phyloP scores from a whole-genome alignment of 306 rosid species.

The Glycine soja region DNA sequence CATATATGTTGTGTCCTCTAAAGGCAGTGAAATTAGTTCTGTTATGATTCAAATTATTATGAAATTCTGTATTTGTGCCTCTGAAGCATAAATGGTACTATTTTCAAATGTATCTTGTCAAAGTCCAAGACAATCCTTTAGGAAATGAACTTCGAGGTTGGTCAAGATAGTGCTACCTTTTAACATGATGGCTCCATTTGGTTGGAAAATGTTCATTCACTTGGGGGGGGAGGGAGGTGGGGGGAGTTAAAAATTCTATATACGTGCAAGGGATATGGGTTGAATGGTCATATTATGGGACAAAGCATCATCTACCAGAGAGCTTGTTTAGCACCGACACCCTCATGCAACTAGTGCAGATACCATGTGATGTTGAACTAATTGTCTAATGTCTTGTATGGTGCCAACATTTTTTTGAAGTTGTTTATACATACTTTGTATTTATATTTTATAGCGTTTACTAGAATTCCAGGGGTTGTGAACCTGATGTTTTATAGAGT shows the following conservation, averaged over 20 bases:
- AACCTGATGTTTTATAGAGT: constrained; percentile 7
- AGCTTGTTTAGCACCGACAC: constrained; percentile 13
- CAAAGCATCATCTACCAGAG: constrained; percentile 1
- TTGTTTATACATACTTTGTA: constrained; percentile 10
- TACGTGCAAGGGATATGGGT: constrained; percentile 11
- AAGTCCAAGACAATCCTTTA: constrained; percentile 18
- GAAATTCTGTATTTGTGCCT: constrained; percentile 26
- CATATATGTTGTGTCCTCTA: constrained; percentile 21
- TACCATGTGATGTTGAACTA: constrained; percentile 2
- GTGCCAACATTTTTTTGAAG: constrained; percentile 16
- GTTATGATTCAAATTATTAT: constrained; percentile 33
- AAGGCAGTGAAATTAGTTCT: background rate
- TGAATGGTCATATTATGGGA: constrained; percentile 4
- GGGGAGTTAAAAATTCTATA: background rate
- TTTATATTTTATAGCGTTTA: constrained; percentile 5
- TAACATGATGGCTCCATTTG: constrained; percentile 27
- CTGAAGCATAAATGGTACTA: background rate
- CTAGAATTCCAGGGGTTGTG: constrained; percentile 10
- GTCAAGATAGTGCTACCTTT: constrained; percentile 6
- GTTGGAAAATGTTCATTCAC: constrained; percentile 17
- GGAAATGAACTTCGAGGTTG: constrained; percentile 27
- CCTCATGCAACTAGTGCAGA: background rate
- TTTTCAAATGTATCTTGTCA: constrained; percentile 15
- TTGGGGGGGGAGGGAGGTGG: background rate
- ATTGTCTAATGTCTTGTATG: constrained; percentile 18